Base-by-base conservation (phyloP, 345 rosid genomes). In the Lepidium sativum region DNA sequence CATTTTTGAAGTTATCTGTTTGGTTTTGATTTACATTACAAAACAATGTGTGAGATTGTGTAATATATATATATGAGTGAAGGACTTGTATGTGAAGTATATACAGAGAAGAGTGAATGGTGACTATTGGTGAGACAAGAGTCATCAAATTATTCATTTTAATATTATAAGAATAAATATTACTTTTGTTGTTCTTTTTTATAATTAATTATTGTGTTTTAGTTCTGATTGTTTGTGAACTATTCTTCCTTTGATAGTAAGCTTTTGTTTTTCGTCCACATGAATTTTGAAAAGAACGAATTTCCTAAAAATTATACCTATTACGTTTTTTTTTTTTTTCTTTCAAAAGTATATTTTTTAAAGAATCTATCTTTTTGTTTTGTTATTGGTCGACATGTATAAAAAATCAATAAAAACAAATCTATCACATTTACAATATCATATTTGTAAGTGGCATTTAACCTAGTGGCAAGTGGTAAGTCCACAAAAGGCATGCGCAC, bases 81-180 rank as follows among this genome's bases (percentile, higher is more conserved):
- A 21, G 10, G 52, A 31, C 27, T 7, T 7, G 8, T 17, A 11
- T 25, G 48, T 31, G 50, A 58, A 59, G 54, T 48, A 18, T 53
- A 21, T 37, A 23, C 25, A 23, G 34, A 39, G 32, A 29, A 29
- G 38, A 60, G 63, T 62, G 75, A 49, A 69, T 49, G 52, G 43
- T 42, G 61, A 56, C 58, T 15, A 49, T 40, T 40, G 32, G 76
- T 54, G 69, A 63, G 69, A 63, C 64, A 70, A 69, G 69, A 38
- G 69, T 63, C 75, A 34, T n/a, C 63, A 15, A 37, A 9, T 27
- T 23, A 45, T 45, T 54, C 50, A 53, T 35, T 62, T 37, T 44
- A 33, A 5, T 25, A 60, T 33, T 25, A 60, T 33, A 52, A 69
- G 67, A 60, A 69, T 60, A 51, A 41, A 20, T 4, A 51, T 33